Conservation (phyloP, 768 basidiomycete genomes). For the Leccinum variicolor region DNA sequence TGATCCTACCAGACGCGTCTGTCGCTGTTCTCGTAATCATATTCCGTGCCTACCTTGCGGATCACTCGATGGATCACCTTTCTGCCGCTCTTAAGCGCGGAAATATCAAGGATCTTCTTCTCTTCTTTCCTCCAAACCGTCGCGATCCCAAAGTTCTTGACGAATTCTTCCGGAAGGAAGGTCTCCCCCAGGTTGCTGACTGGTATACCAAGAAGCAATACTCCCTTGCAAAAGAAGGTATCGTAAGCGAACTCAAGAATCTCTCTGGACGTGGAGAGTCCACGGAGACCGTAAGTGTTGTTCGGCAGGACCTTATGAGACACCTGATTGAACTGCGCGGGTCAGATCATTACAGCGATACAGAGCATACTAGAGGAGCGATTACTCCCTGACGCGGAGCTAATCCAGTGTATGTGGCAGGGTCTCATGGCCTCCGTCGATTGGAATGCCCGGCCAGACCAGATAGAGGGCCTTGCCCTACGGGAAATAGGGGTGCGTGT, state of each 20-base stretch:
- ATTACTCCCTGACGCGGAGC: conserved; percentile 81
- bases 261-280: conserved; percentile 69
- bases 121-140: conserved; percentile 86
- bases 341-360: conserved; percentile 73
- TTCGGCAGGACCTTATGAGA: neutral
- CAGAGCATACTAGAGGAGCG: conserved; percentile 70
- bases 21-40: conserved; percentile 72
- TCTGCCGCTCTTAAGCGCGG: conserved; percentile 77
- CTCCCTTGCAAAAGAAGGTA: conserved; percentile 74
- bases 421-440: conserved; percentile 86
- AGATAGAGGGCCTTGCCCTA: conserved; percentile 85
- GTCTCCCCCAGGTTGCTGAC: conserved; percentile 77
- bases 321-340: conserved; percentile 10
- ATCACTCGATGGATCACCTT: conserved; percentile 90
- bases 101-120: conserved; percentile 78
- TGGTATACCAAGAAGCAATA: conserved; percentile 94
- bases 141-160: conserved; percentile 73
- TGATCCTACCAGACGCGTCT: conserved; percentile 58
- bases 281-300: conserved; percentile 55
- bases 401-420: conserved; percentile 89
- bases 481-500: conserved; percentile 79
- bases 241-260: conserved; percentile 66
- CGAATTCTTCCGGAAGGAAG: conserved; percentile 81
- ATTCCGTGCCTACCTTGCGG: conserved; percentile 76
- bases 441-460: conserved; percentile 87